Evolutionary conservation across 164 flowering plant species (phyloP), one percentile per base, ranked within the genome.

Genomic region (Platanus orientalis): DNA sequence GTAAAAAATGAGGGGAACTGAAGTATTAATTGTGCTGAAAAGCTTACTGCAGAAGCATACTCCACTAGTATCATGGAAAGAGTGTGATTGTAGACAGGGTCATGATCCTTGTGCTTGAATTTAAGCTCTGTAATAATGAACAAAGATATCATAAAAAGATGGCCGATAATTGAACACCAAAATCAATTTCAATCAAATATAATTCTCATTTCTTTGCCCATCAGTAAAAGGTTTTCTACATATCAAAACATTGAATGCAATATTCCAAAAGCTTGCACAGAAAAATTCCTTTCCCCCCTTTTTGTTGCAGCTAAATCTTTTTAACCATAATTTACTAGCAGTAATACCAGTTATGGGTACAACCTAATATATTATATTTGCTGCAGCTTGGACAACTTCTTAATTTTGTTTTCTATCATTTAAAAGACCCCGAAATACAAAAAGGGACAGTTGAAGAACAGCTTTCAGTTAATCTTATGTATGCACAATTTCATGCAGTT

Each of bases 21-120:
- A 58, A 39, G 28, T 23, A 3, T 28, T 30, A n/a, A n/a, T 6
- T 19, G 20, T 20, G 28, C 28, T 9, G 29, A 7, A 17, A 27
- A 61, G 66, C 96, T 77, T 73, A 95, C 99, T 19, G 99, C 97
- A 69, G 99, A 85, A 68, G 97, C 87, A 79, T 88, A 95, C 63
- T 87, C 85, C 65, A 92, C 99, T 62, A 92, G 68, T 68, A 78
- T 88, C 30, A 42, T 81, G 23, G 94, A 95, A 76, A 95, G 88
- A 2, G 99, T 88, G 65, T 81, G 97, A 75, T 92, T 92, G 70
- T 83, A 95, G 10, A 47, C 36, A 0, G 84, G 64, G 1, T 14
- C 51, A 63, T 74, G 55, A 48, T 70, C 71, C 50, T 66, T 55
- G 29, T 73, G 77, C 67, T 71, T 75, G 47, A 72, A 61, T 40